Evolutionary conservation across 345 rosid species (phyloP).

Genomic region (Dipteronia dyeriana): DNA sequence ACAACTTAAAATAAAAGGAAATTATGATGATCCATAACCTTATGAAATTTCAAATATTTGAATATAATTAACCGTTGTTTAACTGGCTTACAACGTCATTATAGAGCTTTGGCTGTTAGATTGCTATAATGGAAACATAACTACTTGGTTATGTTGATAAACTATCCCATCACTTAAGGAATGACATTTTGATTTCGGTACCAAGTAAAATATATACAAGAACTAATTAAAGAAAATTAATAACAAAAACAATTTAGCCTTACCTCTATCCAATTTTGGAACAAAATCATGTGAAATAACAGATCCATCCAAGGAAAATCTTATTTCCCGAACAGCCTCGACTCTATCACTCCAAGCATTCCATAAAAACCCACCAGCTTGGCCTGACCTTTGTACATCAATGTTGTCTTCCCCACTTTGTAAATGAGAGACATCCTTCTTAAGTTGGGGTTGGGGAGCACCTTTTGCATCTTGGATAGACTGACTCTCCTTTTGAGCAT

Average conservation of each 20-base stretch:
- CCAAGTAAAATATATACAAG: not conserved
- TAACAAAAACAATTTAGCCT: slow-evolving; percentile 23
- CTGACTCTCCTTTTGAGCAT: slow-evolving; percentile 26
- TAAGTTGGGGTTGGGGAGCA: slow-evolving; percentile 26
- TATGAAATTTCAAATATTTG: not conserved
- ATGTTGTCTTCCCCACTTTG: slow-evolving; percentile 27
- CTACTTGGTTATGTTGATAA: not conserved
- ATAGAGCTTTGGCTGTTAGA: not conserved
- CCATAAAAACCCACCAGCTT: slow-evolving; percentile 51
- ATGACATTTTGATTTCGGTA: not conserved
- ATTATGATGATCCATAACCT: not conserved
- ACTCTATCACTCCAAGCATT: slow-evolving; percentile 83
- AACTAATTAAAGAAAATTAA: not conserved
- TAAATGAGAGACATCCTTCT: slow-evolving; percentile 23
- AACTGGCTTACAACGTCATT: not conserved
- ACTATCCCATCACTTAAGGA: not conserved
- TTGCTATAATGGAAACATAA: not conserved
- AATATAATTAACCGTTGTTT: not conserved
- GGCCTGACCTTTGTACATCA: slow-evolving; percentile 31
- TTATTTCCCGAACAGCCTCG: slow-evolving; percentile 65
- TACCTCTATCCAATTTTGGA: slow-evolving; percentile 43
- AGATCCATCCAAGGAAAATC: slow-evolving; percentile 80
- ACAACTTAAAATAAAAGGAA: not conserved
- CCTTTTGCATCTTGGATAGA: slow-evolving; percentile 28
- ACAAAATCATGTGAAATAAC: slow-evolving; percentile 45